Base-by-base conservation (phyloP, 1,139 yeast species). In the Lodderomyces elongisporus region DNA sequence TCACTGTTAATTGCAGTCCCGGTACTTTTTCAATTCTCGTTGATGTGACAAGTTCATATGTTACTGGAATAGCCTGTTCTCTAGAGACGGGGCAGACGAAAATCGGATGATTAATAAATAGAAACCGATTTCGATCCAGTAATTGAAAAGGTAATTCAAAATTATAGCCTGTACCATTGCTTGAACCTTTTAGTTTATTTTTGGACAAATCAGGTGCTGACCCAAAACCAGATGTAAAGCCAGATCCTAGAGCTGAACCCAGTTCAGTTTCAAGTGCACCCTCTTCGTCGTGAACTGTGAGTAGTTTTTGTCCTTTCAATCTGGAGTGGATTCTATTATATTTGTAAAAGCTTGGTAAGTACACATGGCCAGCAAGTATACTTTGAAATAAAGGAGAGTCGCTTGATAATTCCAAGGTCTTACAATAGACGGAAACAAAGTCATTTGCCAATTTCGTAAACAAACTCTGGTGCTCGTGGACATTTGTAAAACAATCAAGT, bases 71-170 rank as follows among this genome's bases (percentile, higher is more conserved):
- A 17, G 64, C 48, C 49, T 89, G 96, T 46, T 87, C 95, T 54
- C 85, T 84, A 5, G 91, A 74, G 2, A 88, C 89, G 0, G 96
- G 96, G 54, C 96, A 88, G 4, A 87, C 88, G 55, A 87, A 88
- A 3, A 88, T 79, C 0, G 95, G 85, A 56, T 88, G 96, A 57
- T 78, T 84, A 38, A 69, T 55, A 49, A 68, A 68, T 26, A 67
- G 49, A 39, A 66, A 65, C 33, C 68, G 46, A 40, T 56, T 62
- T 3, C 63, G 48, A 37, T 67, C 72, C 1, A 70, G 67, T 21
- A 68, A 47, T 43, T 63, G 71, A 45, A 68, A 68, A 4, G 74
- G 74, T 18, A 68, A 46, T 36, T 68, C 74, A 36, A 41, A 53
- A 16, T 50, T n/a, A 9, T 24, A 10, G 14, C 14, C 10, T 20